Evolutionary conservation across 164 flowering plant genomes (phyloP), one percentile per base, ranked within the genome.

Genomic region (Liquidambar formosana): DNA sequence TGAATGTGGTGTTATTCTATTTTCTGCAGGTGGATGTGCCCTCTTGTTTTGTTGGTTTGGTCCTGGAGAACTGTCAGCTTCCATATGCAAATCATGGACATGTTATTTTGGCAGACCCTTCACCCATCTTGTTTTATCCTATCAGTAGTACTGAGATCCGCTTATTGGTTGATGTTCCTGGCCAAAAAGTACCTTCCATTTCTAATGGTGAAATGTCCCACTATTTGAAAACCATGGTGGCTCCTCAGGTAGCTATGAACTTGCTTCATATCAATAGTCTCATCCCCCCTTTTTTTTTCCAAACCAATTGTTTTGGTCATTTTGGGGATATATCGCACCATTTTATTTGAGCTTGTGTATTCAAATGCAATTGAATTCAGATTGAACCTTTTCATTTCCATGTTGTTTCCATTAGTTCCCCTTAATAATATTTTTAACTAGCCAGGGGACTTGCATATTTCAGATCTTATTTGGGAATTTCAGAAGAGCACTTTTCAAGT

Each of bases 1-100:
- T n/a, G n/a, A n/a, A n/a, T n/a, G n/a, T n/a, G n/a, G n/a, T n/a
- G n/a, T n/a, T n/a, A n/a, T n/a, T n/a, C n/a, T n/a, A n/a, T n/a
- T n/a, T n/a, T n/a, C n/a, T n/a, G n/a, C n/a, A n/a, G n/a, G n/a
- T 73, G 69, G 73, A 73, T 3, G 13, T 59, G 4, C 73, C 79
- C 14, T 73, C 79, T 16, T 69, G 67, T 46, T 72, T 72, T n/a
- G 79, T 73, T 14, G 76, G 79, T 27, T 48, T 72, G 67, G 64
- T 76, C 43, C 48, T 72, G 60, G 73, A 72, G 64, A 72, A 76
- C 27, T 54, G 72, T 61, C 51, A 69, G 0, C 76, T 76, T 41
- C 73, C 79, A n/a, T 63, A 63, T 51, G 45, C 65, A n/a, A 76
- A 68, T 28, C 72, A 76, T 13, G 79, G 79, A 11, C 79, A 76